Conservation (phyloP, 108 stramenopile genomes). For the Chaetoceros tenuissimus region DNA sequence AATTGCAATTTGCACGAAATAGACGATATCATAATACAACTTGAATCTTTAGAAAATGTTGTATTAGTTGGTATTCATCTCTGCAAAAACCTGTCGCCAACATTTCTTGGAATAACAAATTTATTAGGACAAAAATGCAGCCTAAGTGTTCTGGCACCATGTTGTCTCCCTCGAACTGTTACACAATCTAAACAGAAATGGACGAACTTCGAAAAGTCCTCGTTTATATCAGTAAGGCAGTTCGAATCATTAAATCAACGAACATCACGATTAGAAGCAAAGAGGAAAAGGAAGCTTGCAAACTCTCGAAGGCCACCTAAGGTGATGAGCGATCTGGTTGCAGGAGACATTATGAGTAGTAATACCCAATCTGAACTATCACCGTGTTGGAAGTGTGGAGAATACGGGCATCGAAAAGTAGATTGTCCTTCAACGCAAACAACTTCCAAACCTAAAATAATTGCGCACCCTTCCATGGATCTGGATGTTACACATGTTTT, state of each 20-base stretch:
- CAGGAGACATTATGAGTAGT: no score
- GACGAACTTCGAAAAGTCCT: no score
- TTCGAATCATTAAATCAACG: slow-evolving; percentile 31
- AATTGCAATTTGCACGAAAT: slow-evolving; percentile 55
- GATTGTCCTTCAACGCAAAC: slow-evolving; percentile 30
- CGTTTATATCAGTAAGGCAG: slow-evolving; percentile 1
- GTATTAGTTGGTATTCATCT: slow-evolving; percentile 63
- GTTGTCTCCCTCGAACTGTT: slow-evolving; percentile 51
- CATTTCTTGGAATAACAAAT: slow-evolving; percentile 51
- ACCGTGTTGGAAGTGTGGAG: slow-evolving; percentile 61
- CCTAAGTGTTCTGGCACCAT: slow-evolving; percentile 53
- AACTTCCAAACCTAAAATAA: slow-evolving; percentile 11
- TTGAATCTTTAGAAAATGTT: slow-evolving; percentile 25
- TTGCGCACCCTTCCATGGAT: slow-evolving; percentile 24
- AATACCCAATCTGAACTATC: slow-evolving; percentile 15
- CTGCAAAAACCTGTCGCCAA: slow-evolving; percentile 54
- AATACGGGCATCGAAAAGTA: slow-evolving; percentile 32
- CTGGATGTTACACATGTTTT: slow-evolving; percentile 40
- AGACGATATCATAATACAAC: slow-evolving; percentile 40
- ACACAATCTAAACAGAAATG: slow-evolving; percentile 4
- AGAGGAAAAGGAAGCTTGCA: slow-evolving; percentile 12
- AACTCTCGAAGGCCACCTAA: slow-evolving; percentile 8
- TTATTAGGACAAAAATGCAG: slow-evolving; percentile 37
- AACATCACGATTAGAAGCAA: slow-evolving; percentile 19
- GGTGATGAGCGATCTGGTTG: no score